Percentiles rank a stretch among this genome's conserved stretches.
These are phyloP conservation scores for Calendula officinalis DNA, from an alignment of 129 eudicot species.

Conservation along the genomic window DNA sequence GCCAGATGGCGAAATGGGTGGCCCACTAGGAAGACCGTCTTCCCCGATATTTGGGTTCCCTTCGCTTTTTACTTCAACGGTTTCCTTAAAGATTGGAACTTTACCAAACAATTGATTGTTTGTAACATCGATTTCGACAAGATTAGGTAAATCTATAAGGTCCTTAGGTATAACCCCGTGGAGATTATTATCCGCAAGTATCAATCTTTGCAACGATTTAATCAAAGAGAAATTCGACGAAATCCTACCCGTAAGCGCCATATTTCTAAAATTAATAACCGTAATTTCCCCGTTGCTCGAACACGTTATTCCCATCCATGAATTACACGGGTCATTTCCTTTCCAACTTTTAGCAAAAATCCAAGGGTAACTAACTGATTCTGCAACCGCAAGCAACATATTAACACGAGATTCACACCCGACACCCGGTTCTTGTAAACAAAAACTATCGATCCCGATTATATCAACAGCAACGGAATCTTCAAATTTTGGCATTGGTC, in stretches of 20 bases:
- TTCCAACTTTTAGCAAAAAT: conserved; percentile 70
- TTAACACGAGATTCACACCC: conserved; percentile 67
- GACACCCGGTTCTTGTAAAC: conserved; percentile 50
- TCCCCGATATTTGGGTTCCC: conserved; percentile 62
- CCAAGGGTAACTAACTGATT: conserved; percentile 66
- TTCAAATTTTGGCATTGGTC: conserved; percentile 70
- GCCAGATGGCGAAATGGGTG: conserved; percentile 30
- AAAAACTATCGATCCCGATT: conserved; percentile 48
- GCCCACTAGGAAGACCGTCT: conserved; percentile 39
- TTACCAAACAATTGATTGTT: conserved; percentile 62
- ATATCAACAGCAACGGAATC: conserved; percentile 45
- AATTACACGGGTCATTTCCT: conserved; percentile 72
- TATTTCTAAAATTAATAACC: conserved; percentile 39
- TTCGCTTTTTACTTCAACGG: conserved; percentile 37
- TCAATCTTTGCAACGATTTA: conserved; percentile 52
- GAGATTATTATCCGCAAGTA: conserved; percentile 63
- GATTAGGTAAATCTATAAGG: conserved; percentile 47
- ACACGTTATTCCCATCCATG: conserved; percentile 81
- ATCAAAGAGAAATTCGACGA: conserved; percentile 61
- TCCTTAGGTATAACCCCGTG: conserved; percentile 56
- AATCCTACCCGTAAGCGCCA: conserved; percentile 61
- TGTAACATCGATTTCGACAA: conserved; percentile 56
- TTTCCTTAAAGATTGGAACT: conserved; percentile 48
- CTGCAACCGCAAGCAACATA: conserved; percentile 44
- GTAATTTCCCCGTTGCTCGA: conserved; percentile 43